A percentile compares a stretch with the other conserved stretches of the same genome.
These are phyloP conservation scores for Trichophyton mentagrophytes DNA, from an alignment of 2,329 filamentous ascomycete species.

Conservation along the genomic window DNA sequence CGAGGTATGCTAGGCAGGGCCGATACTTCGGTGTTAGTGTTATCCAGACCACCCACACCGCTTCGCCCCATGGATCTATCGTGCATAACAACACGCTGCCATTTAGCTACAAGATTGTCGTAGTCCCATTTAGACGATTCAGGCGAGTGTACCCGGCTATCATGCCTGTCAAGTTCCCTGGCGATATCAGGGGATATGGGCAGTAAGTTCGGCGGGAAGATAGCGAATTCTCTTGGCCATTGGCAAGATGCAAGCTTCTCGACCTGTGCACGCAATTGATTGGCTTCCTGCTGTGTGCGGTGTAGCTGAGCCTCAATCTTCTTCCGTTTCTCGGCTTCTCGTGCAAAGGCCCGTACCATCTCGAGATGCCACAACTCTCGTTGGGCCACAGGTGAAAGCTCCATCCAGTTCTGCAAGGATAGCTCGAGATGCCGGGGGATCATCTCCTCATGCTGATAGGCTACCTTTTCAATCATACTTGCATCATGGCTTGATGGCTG, in stretches of 20 bases:
- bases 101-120: conserved; percentile 36
- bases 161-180: conserved; percentile 24
- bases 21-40: neutral
- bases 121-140: conserved; percentile 35
- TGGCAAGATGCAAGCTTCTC: conserved; percentile 35
- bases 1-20: neutral
- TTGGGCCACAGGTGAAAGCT: conserved; percentile 44
- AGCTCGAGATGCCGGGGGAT: conserved; percentile 64
- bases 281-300: conserved; percentile 36
- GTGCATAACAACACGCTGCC: conserved; percentile 37
- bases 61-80: conserved; percentile 31
- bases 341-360: conserved; percentile 35
- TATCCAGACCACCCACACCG: conserved; percentile 6
- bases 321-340: conserved; percentile 33
- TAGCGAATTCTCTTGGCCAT: conserved; percentile 37
- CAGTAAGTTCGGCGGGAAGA: conserved; percentile 35
- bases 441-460: conserved; percentile 52
- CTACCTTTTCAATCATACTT: conserved; percentile 29
- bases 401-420: conserved; percentile 64
- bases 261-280: conserved; percentile 37
- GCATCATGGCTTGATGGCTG: conserved; percentile 27
- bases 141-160: conserved; percentile 23
- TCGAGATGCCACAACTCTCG: conserved; percentile 36
- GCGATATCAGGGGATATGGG: conserved; percentile 29
- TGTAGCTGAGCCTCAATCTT: conserved; percentile 32